Percentiles rank a stretch among this genome's conserved stretches.
These are phyloP conservation scores for Penicillium sp. DNA, from an alignment of 2,329 filamentous ascomycete species.

Conservation along the genomic window DNA sequence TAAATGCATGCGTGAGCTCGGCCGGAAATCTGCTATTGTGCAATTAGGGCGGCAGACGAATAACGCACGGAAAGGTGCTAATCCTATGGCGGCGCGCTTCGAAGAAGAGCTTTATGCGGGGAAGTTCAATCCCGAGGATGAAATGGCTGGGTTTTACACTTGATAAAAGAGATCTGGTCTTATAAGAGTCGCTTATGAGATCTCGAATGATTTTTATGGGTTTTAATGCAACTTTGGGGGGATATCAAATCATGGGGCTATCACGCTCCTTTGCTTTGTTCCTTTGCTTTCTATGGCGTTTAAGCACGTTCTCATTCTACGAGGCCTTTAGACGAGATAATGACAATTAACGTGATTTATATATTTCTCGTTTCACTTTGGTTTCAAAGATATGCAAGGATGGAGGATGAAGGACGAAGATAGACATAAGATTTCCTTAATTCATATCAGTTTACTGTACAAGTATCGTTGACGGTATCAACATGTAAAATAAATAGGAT, in stretches of 20 bases:
- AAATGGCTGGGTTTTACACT: background rate
- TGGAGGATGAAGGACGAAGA: background rate
- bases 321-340: background rate
- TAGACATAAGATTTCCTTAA: background rate
- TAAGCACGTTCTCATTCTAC: background rate
- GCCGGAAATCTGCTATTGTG: slow-evolving; percentile 69
- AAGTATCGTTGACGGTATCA: slow-evolving; percentile 1
- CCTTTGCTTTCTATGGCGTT: background rate
- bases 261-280: background rate
- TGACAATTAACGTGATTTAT: background rate
- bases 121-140: background rate
- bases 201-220: background rate
- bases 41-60: slow-evolving; percentile 41
- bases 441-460: slow-evolving; percentile 13
- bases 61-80: slow-evolving; percentile 22
- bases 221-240: background rate
- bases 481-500: background rate
- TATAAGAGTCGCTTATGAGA: background rate
- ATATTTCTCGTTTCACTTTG: background rate
- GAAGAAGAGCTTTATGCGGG: slow-evolving; percentile 29
- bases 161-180: background rate
- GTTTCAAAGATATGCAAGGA: background rate
- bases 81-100: slow-evolving; percentile 23
- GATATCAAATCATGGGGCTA: background rate
- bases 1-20: slow-evolving; percentile 68